Percentiles rank a stretch among this genome's conserved stretches.
These are phyloP conservation scores for Ophiostoma perfectum DNA, from an alignment of 2,329 filamentous ascomycete species.

Conservation along the genomic window DNA sequence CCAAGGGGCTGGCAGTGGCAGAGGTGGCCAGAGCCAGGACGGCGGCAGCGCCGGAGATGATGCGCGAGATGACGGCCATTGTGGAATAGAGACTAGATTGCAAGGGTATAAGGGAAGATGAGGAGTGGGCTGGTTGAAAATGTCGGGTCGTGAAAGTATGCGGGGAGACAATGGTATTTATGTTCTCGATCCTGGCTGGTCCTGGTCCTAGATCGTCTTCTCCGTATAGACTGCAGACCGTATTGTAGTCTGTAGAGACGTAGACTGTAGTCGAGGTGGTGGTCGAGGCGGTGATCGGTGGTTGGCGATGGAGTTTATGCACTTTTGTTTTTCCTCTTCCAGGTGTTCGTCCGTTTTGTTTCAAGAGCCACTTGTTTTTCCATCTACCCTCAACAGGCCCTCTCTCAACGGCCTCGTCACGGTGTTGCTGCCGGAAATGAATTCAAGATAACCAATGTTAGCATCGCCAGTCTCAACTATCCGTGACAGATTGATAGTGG, in stretches of 20 bases:
- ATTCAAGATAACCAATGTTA: neutral
- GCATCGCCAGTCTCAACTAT: neutral
- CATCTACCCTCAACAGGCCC: too few relatives aligned
- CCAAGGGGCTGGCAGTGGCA: conserved; percentile 21
- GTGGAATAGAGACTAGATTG: neutral
- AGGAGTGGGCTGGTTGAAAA: neutral
- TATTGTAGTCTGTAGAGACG: neutral
- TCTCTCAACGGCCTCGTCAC: neutral
- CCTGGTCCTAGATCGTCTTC: neutral
- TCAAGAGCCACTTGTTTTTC: neutral
- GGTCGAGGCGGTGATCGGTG: neutral
- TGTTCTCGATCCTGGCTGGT: neutral
- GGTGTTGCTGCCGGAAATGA: conserved; percentile 7
- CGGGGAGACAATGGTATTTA: neutral
- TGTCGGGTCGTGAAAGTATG: neutral
- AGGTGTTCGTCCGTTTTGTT: neutral
- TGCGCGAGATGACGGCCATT: conserved; percentile 20
- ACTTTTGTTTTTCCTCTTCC: conserved; percentile 7
- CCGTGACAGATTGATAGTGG: neutral
- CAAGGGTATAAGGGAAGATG: neutral
- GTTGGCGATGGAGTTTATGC: neutral
- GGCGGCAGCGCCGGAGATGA: conserved; percentile 18
- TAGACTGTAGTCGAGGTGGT: too few relatives aligned
- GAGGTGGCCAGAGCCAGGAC: conserved; percentile 8
- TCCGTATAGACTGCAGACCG: neutral